These are phyloP conservation scores for Chlorella sp. DNA, from an alignment of 139 green algal species.

Conservation along the genomic window DNA sequence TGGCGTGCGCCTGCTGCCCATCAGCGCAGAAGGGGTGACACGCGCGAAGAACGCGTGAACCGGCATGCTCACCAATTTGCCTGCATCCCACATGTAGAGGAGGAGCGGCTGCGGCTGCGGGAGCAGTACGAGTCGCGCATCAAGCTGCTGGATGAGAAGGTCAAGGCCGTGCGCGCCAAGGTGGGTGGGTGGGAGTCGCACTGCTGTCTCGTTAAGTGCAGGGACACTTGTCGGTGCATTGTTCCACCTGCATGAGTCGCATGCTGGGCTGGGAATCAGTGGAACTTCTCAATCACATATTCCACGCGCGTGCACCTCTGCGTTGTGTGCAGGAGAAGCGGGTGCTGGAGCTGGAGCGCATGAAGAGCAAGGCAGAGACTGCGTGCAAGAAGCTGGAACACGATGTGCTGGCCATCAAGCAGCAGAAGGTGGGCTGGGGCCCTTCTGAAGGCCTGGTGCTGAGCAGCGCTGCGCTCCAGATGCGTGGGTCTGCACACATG, in stretches of 20 bases:
- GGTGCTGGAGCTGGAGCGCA: slow-evolving; percentile 49
- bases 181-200: background rate
- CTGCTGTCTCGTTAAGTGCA: too few species aligned
- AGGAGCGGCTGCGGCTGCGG: slow-evolving; percentile 74
- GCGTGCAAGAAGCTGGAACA: slow-evolving; percentile 65
- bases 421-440: slow-evolving; percentile 65
- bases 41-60: too few species aligned
- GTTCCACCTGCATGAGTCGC: too few species aligned
- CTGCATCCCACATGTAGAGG: slow-evolving; percentile 40
- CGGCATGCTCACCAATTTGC: background rate
- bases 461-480: too few species aligned
- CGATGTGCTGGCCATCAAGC: slow-evolving; percentile 89
- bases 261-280: too few species aligned
- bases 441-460: too few species aligned
- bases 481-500: too few species aligned
- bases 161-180: slow-evolving; percentile 58
- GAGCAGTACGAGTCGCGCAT: slow-evolving; percentile 66
- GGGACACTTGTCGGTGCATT: too few species aligned
- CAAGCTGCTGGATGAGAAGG: slow-evolving; percentile 62
- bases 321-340: slow-evolving; percentile 27
- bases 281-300: too few species aligned
- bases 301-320: too few species aligned
- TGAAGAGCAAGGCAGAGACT: slow-evolving; percentile 53
- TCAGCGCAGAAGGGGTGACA: too few species aligned
- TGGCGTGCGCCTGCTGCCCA: too few species aligned